These are phyloP conservation scores for Brassica carinata DNA, from an alignment of 345 rosid species.

Conservation along the genomic window DNA sequence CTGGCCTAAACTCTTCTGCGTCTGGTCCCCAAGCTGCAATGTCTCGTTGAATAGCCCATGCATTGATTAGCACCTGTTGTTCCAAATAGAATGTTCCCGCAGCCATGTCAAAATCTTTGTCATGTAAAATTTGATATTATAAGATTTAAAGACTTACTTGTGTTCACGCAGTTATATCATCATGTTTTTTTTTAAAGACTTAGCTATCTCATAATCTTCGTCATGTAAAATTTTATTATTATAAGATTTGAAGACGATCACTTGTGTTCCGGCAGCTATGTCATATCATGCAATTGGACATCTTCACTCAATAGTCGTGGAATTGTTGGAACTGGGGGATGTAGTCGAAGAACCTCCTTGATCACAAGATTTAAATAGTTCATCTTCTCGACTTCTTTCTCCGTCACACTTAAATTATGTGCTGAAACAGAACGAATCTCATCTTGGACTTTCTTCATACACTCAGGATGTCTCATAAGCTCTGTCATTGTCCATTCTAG, in stretches of 20 bases:
- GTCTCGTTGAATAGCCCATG: constrained; percentile 35
- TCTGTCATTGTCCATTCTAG: constrained; percentile 11
- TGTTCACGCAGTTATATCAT: too few relatives aligned
- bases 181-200: too few relatives aligned
- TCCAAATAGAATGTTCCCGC: background rate
- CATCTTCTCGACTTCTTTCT: constrained; percentile 1
- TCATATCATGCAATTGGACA: constrained; percentile 28
- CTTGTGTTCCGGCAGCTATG: constrained; percentile 28
- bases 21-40: constrained; percentile 14
- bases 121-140: background rate
- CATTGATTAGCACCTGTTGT: constrained; percentile 28
- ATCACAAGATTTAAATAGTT: constrained; percentile 1
- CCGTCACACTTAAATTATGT: background rate
- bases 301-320: constrained; percentile 15
- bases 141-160: background rate
- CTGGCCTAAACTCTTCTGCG: constrained; percentile 30
- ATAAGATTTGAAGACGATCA: background rate
- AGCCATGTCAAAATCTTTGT: background rate
- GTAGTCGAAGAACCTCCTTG: constrained; percentile 39
- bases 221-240: background rate
- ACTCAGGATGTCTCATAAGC: constrained; percentile 7
- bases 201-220: background rate
- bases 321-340: constrained; percentile 4
- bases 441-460: background rate
- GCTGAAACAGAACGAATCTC: background rate